Conservation (phyloP, 2,329 filamentous ascomycete genomes). For the Penicillium sp. region DNA sequence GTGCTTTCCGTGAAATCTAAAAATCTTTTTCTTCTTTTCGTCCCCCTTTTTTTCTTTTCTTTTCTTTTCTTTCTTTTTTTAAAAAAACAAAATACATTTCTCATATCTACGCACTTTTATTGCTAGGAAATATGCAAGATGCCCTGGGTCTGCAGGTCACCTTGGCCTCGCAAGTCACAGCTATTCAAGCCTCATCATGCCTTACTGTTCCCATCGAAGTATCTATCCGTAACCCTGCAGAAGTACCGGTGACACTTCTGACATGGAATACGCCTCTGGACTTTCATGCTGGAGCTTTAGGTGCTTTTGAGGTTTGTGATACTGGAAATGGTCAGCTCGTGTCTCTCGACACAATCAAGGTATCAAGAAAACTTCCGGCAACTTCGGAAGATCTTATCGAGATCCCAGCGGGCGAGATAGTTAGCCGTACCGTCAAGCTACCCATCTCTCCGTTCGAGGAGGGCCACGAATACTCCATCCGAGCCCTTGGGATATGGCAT, state of each 20-base stretch:
- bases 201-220: conserved; percentile 30
- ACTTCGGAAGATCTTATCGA: conserved; percentile 35
- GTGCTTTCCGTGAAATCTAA: neutral
- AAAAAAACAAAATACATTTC: no score
- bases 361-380: conserved; percentile 39
- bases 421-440: conserved; percentile 30
- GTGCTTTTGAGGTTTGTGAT: conserved; percentile 36
- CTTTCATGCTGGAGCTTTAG: conserved; percentile 32
- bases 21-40: neutral
- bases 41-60: no score
- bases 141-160: conserved; percentile 25
- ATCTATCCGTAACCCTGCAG: conserved; percentile 32
- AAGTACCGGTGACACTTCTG: conserved; percentile 37
- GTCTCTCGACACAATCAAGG: conserved; percentile 35
- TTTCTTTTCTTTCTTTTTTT: no score
- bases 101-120: no score
- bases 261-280: conserved; percentile 46
- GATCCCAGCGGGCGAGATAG: conserved; percentile 29
- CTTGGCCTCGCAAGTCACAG: conserved; percentile 17
- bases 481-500: conserved; percentile 42
- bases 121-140: no score
- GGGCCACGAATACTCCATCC: conserved; percentile 38
- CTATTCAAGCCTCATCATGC: conserved; percentile 18
- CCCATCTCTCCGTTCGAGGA: conserved; percentile 30
- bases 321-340: conserved; percentile 23